A percentile compares a stretch with the other conserved stretches of the same genome.
Conservation (phyloP, 345 rosid species). For the Zanthoxylum bungeanum region DNA sequence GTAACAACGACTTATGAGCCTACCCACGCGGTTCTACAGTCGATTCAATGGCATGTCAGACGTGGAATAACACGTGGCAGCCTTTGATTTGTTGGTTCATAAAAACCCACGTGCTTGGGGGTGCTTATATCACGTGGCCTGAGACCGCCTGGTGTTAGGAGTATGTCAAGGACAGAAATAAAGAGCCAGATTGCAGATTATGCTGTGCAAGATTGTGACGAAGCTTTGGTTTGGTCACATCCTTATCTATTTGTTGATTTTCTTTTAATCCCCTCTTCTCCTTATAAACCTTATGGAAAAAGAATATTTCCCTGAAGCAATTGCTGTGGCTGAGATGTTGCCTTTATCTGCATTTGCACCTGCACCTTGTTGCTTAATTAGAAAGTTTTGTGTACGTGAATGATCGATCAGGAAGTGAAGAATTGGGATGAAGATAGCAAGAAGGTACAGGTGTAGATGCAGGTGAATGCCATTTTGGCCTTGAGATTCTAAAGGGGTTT, state of each 20-base stretch:
- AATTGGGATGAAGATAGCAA: no score
- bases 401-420: no score
- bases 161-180: background rate
- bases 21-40: conserved; percentile 17
- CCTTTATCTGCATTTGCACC: conserved; percentile 71
- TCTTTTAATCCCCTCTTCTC: no score
- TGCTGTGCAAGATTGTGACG: no score
- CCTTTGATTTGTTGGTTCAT: background rate
- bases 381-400: no score
- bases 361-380: conserved; percentile 44
- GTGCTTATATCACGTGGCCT: conserved; percentile 31
- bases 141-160: background rate
- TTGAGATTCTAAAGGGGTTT: background rate
- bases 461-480: conserved; percentile 49
- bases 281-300: no score
- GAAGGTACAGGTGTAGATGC: conserved; percentile 54
- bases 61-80: conserved; percentile 8
- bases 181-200: background rate
- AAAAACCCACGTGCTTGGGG: conserved; percentile 28
- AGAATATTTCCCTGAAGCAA: no score
- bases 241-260: background rate
- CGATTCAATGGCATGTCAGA: conserved; percentile 3
- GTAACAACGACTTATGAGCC: background rate
- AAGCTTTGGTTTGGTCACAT: background rate
- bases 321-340: conserved; percentile 41